Base-by-base conservation (phyloP, 495 filamentous ascomycete genomes). In the Physcia stellaris region DNA sequence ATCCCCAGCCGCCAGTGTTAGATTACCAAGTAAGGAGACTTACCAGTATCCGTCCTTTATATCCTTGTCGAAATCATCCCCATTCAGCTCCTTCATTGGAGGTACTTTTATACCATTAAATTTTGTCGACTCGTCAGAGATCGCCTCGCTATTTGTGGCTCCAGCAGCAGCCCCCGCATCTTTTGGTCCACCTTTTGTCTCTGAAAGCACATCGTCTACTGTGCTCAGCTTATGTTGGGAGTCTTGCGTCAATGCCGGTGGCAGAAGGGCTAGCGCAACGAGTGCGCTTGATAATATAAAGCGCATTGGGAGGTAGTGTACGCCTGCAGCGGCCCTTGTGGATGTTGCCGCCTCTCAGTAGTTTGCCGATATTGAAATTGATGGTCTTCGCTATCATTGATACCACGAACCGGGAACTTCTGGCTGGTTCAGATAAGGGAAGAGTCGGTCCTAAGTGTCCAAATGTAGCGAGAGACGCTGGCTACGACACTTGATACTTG, bases 101-200 rank as follows among this genome's bases (percentile, higher is more conserved):
- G 86, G 86, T 10, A 94, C 84, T 43, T 70, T 66, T 26, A 83
- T 63, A 34, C 71, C 80, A 62, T 95, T 90, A 66, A 94, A 94
- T 17, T 69, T 67, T 13, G 83, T 86, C 30, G 33, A 34, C 28
- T 34, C 26, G 17, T 35, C 42, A 10, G 46, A 49, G 17, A 49
- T 22, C 11, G 49, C 49, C 35, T 46, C 49, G 26, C 40, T 52
- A 19, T 52, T 52, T n/a, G 49, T 52, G 6, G 49, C 49, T 16
- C 49, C 45, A 26, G 41, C 49, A 21, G 42, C 38, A 26, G 49
- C 40, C 24, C 49, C 49, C 37, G 45, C 42, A 9, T 45, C 46
- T 17, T 41, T 33, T n/a, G 19, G 30, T 7, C 30, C 30, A 10
- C 35, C 35, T 10, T 28, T 38, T 20, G 7, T 28, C 15, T 38